These are phyloP conservation scores for Nyctanthes arbortristis DNA, from an alignment of 257 asterid genomes.

Conservation along the genomic window DNA sequence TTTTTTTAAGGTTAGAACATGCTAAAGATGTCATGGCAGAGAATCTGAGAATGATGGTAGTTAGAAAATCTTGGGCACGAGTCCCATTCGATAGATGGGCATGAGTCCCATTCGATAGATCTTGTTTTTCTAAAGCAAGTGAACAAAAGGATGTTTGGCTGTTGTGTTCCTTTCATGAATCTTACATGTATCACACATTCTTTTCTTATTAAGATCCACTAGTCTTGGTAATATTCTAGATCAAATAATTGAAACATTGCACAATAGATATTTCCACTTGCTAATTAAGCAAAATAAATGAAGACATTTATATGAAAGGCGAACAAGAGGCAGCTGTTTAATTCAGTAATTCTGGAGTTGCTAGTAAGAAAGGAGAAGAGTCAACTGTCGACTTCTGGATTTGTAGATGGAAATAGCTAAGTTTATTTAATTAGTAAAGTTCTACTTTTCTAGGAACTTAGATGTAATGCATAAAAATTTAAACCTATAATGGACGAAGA, in stretches of 20 bases:
- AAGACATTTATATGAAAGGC: background rate
- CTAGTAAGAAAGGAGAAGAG: background rate
- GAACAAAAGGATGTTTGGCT: background rate
- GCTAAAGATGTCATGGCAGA: background rate
- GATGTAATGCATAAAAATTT: background rate
- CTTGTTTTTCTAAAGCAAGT: background rate
- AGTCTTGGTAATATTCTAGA: background rate
- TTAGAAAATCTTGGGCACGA: background rate
- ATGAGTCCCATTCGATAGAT: background rate
- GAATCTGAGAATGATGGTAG: background rate
- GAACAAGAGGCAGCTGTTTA: background rate
- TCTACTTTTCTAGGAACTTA: background rate
- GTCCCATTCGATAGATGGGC: background rate
- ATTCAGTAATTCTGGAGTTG: background rate
- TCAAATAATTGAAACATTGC: background rate
- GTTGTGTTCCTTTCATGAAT: background rate
- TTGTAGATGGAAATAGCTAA: background rate
- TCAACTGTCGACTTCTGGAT: no score
- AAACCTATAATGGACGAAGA: constrained; percentile 10
- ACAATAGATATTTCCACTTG: background rate
- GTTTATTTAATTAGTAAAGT: no score
- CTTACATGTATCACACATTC: background rate
- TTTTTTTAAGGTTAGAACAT: background rate
- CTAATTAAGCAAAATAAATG: background rate
- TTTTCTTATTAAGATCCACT: background rate